Base-by-base conservation (phyloP, 129 eudicot genomes). In the Centrapalus pauciflorus region DNA sequence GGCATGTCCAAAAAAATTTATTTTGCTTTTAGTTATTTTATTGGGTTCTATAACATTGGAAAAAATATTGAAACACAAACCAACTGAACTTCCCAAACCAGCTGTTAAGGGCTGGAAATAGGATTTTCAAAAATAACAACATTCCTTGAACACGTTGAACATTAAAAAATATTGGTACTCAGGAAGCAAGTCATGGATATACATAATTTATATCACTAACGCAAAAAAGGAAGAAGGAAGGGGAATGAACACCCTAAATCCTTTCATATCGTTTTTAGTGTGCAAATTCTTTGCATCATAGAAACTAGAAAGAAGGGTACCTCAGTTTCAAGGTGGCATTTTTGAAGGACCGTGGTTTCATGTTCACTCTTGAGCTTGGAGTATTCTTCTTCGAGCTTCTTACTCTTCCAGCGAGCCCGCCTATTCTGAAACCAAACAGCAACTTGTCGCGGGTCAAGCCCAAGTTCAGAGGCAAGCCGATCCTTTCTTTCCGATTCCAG, bases 401-500 rank as follows among this genome's bases (percentile, higher is more conserved):
- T 91, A 67, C 76, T 78, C 90, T 85, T 91, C 88, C 88, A 91
- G 0, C 97, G 84, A 33, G 97, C 96, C 73, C 97, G 59, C 4
- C 97, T 24, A 79, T 91, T 87, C 76, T 91, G 97, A 49, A 91
- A 91, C 97, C 97, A 91, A 25, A 91, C 97, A 14, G 96, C 97
- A 16, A 91, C 97, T 75, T 91, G 97, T 9, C 97, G 87, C 0
- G 96, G 96, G 58, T 91, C 93, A 20, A 91, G 81, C 27, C 90
- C 96, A 6, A 91, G 94, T 56, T 91, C 97, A 13, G 86, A 11
- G 3, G 97, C 96, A 5, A 91, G 87, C 66, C 70, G 71, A 46
- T 84, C 94, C 71, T 91, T 91, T 46, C 96, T 80, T 75, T 87
- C 97, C 0, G 97, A 83, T 65, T 91, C 97, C 29, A 91, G 64